Evolutionary conservation across 768 basidiomycete species (phyloP).

Genomic region (Boletus rufocinnamomeus): DNA sequence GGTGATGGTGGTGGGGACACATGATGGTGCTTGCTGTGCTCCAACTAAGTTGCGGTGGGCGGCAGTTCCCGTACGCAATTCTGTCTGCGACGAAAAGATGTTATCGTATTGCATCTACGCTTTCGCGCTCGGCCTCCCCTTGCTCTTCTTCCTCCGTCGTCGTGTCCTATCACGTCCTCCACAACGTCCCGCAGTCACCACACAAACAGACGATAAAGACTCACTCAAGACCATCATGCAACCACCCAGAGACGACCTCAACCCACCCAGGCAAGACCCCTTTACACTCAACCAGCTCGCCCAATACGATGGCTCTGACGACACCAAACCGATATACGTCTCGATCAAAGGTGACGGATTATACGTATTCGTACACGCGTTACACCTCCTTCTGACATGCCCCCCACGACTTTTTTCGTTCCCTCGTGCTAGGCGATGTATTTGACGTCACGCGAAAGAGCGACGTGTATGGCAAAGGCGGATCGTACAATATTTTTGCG

Average conservation of each 20-base stretch:
- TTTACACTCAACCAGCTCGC: slow-evolving; percentile 71
- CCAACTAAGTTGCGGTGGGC: not conserved
- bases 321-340: slow-evolving; percentile 77
- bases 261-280: slow-evolving; percentile 75
- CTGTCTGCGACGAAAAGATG: slow-evolving; percentile 9
- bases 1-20: too few species aligned
- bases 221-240: slow-evolving; percentile 71
- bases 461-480: slow-evolving; percentile 87
- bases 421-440: slow-evolving; percentile 55
- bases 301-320: slow-evolving; percentile 67
- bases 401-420: not conserved
- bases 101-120: slow-evolving; percentile 30
- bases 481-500: slow-evolving; percentile 82
- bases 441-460: slow-evolving; percentile 87
- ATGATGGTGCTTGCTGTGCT: not conserved
- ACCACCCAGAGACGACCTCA: slow-evolving; percentile 56
- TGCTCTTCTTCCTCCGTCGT: slow-evolving; percentile 29
- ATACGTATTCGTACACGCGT: slow-evolving; percentile 23
- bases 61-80: slow-evolving; percentile 18
- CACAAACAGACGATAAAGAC: slow-evolving; percentile 28
- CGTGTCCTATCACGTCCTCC: slow-evolving; percentile 7
- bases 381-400: not conserved
- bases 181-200: slow-evolving; percentile 11
- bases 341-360: slow-evolving; percentile 78
- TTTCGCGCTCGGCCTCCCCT: slow-evolving; percentile 35